Evolutionary conservation across 2,329 filamentous ascomycete species (phyloP).

Genomic region (Colletotrichum higginsianum): DNA sequence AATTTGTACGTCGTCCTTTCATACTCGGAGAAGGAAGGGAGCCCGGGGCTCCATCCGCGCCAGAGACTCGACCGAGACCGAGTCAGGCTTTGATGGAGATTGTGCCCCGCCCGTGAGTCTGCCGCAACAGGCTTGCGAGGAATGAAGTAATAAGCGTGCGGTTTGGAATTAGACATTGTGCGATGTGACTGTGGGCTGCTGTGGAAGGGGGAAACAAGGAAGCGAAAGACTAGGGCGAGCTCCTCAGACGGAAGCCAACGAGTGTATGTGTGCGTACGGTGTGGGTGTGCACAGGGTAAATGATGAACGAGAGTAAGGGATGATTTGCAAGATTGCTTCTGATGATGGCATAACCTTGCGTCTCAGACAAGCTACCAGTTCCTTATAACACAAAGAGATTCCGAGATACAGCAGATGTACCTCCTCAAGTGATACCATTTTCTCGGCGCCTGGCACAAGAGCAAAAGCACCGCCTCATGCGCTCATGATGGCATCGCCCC

Average conservation of each 20-base stretch:
- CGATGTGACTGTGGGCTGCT: neutral
- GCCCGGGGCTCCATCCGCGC: conserved; percentile 49
- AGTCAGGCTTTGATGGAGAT: conserved; percentile 27
- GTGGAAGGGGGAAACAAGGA: conserved; percentile 4
- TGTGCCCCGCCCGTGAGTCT: conserved; percentile 12
- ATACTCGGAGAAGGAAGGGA: conserved; percentile 46
- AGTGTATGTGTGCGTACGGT: neutral
- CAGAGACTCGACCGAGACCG: conserved; percentile 49
- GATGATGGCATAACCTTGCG: neutral
- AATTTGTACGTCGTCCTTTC: conserved; percentile 50
- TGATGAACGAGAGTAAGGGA: conserved; percentile 12
- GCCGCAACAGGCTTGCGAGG: conserved; percentile 35
- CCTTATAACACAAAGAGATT: conserved; percentile 1
- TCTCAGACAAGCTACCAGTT: neutral
- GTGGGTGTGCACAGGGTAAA: neutral
- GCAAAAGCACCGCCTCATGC: conserved; percentile 25
- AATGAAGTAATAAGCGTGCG: conserved; percentile 26
- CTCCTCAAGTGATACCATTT: neutral
- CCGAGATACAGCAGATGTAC: neutral
- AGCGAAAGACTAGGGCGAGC: neutral
- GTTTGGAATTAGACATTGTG: conserved; percentile 25
- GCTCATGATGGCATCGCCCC: conserved; percentile 18
- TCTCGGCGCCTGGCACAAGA: neutral
- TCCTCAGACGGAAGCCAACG: neutral
- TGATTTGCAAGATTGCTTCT: conserved; percentile 3